Evolutionary conservation across 2,329 filamentous ascomycete genomes (phyloP), one percentile per base, ranked within the genome.

Genomic region (Ceratocystiopsis brevicomis): DNA sequence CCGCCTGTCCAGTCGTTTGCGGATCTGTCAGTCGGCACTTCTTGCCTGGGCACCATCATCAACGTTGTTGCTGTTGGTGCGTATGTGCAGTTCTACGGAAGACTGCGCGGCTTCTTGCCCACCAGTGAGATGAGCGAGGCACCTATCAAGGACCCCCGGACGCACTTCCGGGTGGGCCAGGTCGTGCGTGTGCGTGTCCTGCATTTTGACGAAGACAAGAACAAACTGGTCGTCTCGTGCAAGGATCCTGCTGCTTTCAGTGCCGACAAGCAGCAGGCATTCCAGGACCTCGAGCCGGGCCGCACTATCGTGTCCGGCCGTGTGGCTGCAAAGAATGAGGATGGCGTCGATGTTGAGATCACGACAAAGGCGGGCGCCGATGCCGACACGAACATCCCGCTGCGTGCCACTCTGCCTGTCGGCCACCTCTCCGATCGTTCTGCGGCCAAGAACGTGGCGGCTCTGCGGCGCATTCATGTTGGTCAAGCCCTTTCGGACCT

Each of bases 41-140:
- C 88, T 53, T 78, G 81, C 33, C 81, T 82, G 9, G 90, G 88
- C 45, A 95, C 86, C 1, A 80, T 98, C 50, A 71, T 93, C 51
- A 92, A 81, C 49, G 67, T 98, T 12, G 67, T 85, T 45, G 62
- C 72, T 4, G 75, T 76, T 43, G 90, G 90, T 46, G 90, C 90
- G 12, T 75, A 88, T 16, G 81, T 98, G 43, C 85, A 93, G 56
- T 98, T 96, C 61, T 98, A 92, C 54, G 85, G 85, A 16, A 63
- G 68, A 10, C 67, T 98, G 17, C 75, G 76, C 50, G 92, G 81
- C 10, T 98, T 92, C 64, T 68, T 98, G 44, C 90, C 90, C 2
- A 78, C 93, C 1, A 83, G 83, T 1, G 88, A 98, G 61, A 98
- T 98, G 90, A 96, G 90, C 57, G 90, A 98, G 58, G 86, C 87